A percentile compares a stretch with the other conserved stretches of the same genome.
Conservation (phyloP, 2,329 filamentous ascomycete species). For the Exophiala sp. region DNA sequence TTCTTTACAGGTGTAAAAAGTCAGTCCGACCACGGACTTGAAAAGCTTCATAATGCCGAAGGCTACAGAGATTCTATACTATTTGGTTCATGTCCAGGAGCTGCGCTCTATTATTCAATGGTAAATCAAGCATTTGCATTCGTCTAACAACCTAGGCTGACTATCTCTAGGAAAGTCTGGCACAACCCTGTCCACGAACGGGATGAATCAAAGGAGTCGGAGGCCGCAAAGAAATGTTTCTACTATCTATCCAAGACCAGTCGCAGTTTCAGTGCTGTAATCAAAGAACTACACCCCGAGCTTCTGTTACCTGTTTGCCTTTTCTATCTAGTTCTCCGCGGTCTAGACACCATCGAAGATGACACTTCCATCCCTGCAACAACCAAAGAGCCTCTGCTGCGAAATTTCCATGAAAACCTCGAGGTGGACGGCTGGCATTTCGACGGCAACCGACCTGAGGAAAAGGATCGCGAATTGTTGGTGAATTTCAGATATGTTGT, state of each 20-base stretch:
- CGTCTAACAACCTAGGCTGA: constrained; percentile 8
- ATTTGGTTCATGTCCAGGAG: constrained; percentile 67
- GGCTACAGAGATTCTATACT: constrained; percentile 58
- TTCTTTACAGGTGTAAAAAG: background rate
- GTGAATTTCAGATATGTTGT: constrained; percentile 88
- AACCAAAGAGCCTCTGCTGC: constrained; percentile 78
- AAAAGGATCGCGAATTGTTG: constrained; percentile 89
- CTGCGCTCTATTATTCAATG: constrained; percentile 83
- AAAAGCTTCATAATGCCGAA: constrained; percentile 36
- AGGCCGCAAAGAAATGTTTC: constrained; percentile 75
- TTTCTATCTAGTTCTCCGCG: constrained; percentile 89
- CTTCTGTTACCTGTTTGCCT: constrained; percentile 80
- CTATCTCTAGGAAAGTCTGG: constrained; percentile 73
- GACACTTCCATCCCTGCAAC: constrained; percentile 84
- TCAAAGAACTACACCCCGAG: constrained; percentile 91
- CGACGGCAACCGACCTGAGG: constrained; percentile 73
- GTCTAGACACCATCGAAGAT: constrained; percentile 96
- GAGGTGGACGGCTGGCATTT: constrained; percentile 88
- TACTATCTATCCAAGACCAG: constrained; percentile 79
- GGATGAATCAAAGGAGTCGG: constrained; percentile 66
- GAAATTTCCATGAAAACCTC: constrained; percentile 72
- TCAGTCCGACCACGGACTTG: background rate
- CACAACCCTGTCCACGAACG: constrained; percentile 88
- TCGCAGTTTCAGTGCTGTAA: constrained; percentile 87
- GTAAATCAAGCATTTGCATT: constrained; percentile 46